Evolutionary conservation across 208 protist genomes (phyloP), one percentile per base, ranked within the genome.

Genomic region (Histomonas meleagridis): DNA sequence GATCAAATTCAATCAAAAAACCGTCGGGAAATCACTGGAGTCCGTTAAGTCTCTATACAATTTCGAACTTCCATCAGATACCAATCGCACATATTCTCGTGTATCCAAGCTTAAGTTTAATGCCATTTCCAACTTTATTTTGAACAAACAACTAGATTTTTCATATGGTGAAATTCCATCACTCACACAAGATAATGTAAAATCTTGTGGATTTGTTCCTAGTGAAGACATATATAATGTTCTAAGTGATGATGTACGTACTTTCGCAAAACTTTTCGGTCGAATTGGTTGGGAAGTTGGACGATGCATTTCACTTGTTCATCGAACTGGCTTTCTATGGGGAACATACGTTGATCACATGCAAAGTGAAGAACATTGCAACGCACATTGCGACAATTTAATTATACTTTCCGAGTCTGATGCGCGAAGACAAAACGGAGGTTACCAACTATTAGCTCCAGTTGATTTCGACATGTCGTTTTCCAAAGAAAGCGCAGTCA

Each of bases 391-490:
- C 48, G 70, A 81, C 40, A 81, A 81, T 51, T 81, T 81, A 32
- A 23, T 81, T 51, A 35, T 81, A n/a, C 43, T 81, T 12, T 21
- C 40, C n/a, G 21, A 51, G 32, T 35, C 3, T 16, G 12, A 51
- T 16, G 7, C 16, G 3, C 7, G 16, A n/a, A n/a, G 3, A n/a
- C 16, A 12, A 7, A n/a, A n/a, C 16, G 23, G n/a, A 65, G n/a
- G 16, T 10, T 5, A 35, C 14, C 26, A 81, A 46, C 4, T 81
- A 4, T 51, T 81, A 12, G 32, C 70, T 51, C 70, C 70, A 12
- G 40, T 81, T 51, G 70, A 81, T 81, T 81, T 81, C 28, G 70
- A 81, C 28, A 81, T 81, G 70, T 81, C 70, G 2, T 81, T 81
- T 21, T 18, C 48, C 48, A 43, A 32, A 16, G 18, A 43, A 48